Conservation (phyloP, 2,329 filamentous ascomycete genomes). For the Endothia cerciana region DNA sequence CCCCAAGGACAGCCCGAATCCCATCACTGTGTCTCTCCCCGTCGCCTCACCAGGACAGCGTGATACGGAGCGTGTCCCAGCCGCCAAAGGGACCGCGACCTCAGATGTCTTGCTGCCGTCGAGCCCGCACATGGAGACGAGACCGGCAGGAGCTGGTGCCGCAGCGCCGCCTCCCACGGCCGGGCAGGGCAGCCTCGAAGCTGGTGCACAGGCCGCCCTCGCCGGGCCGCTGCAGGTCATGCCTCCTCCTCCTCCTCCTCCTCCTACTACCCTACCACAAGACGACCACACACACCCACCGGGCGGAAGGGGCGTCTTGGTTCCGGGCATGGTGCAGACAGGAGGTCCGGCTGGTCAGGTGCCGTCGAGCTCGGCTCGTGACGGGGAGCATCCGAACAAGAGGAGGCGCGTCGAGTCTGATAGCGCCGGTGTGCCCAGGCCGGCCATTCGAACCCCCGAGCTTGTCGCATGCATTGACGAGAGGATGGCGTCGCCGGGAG, state of each 20-base stretch:
- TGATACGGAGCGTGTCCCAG: neutral
- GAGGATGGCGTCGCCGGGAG: constrained; percentile 9
- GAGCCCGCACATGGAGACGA: no score
- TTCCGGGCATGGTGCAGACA: neutral
- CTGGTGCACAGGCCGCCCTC: neutral
- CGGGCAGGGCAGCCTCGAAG: neutral
- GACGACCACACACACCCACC: neutral
- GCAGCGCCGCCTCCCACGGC: neutral
- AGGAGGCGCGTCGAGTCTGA: constrained; percentile 22
- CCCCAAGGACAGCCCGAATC: constrained; percentile 41
- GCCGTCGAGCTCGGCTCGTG: neutral
- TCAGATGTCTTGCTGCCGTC: neutral
- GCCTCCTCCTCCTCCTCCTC: constrained; percentile 12
- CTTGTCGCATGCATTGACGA: constrained; percentile 11
- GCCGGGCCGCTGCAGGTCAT: constrained; percentile 6
- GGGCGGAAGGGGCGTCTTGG: neutral
- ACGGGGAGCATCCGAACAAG: constrained; percentile 16
- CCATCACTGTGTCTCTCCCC: constrained; percentile 33
- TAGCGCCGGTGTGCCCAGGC: neutral
- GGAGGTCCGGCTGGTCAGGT: neutral
- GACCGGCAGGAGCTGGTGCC: neutral
- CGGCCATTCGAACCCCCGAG: neutral
- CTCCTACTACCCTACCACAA: neutral
- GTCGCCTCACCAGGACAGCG: constrained; percentile 23
- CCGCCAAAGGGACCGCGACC: neutral